These are phyloP conservation scores for Cryptococcus sp. DNA, from an alignment of 1,284 basidiomycete species.

Conservation along the genomic window DNA sequence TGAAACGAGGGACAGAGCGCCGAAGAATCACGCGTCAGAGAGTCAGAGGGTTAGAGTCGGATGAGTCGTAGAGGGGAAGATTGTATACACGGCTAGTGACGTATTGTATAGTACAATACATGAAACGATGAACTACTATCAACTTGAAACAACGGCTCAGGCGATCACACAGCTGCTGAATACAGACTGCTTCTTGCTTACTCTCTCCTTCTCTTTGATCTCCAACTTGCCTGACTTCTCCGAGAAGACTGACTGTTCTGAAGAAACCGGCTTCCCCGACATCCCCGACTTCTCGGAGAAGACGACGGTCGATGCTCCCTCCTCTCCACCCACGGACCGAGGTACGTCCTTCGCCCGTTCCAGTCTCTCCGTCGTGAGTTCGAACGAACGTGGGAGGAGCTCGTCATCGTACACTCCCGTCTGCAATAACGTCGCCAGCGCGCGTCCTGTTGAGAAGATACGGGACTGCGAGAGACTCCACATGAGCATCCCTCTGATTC, in stretches of 20 bases:
- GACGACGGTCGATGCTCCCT: too few relatives aligned
- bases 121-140: background rate
- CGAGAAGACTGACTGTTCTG: background rate
- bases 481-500: background rate
- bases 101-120: background rate
- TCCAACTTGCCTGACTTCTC: background rate
- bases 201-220: background rate
- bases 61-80: background rate
- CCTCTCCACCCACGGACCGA: background rate
- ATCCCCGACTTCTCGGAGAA: too few relatives aligned
- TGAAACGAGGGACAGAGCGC: background rate
- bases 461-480: slow-evolving; percentile 16
- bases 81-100: background rate
- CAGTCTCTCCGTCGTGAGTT: slow-evolving; percentile 26
- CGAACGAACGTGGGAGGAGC: slow-evolving; percentile 24
- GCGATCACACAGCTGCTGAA: background rate
- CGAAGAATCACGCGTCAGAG: background rate
- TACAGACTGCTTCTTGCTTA: background rate
- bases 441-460: slow-evolving; percentile 26
- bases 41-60: too few relatives aligned
- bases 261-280: too few relatives aligned
- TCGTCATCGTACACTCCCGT: slow-evolving; percentile 22
- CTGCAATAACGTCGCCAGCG: slow-evolving; percentile 20
- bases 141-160: background rate
- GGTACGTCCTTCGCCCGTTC: slow-evolving; percentile 4